Conservation (phyloP, 2,329 filamentous ascomycete species). For the Cladosporium sp. region DNA sequence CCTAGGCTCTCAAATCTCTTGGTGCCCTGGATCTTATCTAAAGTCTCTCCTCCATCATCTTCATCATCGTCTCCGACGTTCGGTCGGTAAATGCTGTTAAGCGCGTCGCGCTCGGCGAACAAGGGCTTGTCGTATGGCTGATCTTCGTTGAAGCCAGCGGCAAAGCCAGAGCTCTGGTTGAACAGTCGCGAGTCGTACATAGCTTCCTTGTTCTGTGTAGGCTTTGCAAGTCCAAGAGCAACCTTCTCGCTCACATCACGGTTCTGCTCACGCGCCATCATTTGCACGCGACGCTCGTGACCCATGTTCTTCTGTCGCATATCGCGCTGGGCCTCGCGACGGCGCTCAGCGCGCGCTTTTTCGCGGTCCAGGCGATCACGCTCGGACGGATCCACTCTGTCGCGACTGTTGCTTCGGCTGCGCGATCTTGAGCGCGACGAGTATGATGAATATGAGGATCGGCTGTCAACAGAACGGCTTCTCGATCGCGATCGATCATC, state of each 20-base stretch:
- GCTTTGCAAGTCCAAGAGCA: constrained; percentile 88
- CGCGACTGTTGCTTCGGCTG: constrained; percentile 19
- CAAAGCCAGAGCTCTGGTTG: constrained; percentile 88
- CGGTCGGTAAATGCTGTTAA: constrained; percentile 89
- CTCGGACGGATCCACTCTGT: constrained; percentile 58
- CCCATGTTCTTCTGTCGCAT: constrained; percentile 94
- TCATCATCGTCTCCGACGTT: constrained; percentile 68
- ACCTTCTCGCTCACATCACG: constrained; percentile 97
- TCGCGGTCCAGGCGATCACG: constrained; percentile 61
- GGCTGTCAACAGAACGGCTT: constrained; percentile 26
- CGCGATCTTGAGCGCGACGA: constrained; percentile 28
- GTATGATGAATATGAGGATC: constrained; percentile 38
- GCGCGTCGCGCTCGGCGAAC: constrained; percentile 91
- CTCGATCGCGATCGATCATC: constrained; percentile 25
- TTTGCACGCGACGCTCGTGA: constrained; percentile 81
- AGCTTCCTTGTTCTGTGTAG: constrained; percentile 82
- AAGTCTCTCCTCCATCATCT: constrained; percentile 72
- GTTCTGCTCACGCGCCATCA: constrained; percentile 91
- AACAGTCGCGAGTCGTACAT: constrained; percentile 98
- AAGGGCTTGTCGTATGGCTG: constrained; percentile 96
- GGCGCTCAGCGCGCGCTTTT: constrained; percentile 69
- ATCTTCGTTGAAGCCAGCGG: constrained; percentile 89
- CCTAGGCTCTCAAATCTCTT: constrained; percentile 87
- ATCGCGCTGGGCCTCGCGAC: constrained; percentile 81
- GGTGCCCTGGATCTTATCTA: constrained; percentile 82